Evolutionary conservation across 2,329 filamentous ascomycete genomes (phyloP), one percentile per base, ranked within the genome.

Genomic region (Penicillium sp.): DNA sequence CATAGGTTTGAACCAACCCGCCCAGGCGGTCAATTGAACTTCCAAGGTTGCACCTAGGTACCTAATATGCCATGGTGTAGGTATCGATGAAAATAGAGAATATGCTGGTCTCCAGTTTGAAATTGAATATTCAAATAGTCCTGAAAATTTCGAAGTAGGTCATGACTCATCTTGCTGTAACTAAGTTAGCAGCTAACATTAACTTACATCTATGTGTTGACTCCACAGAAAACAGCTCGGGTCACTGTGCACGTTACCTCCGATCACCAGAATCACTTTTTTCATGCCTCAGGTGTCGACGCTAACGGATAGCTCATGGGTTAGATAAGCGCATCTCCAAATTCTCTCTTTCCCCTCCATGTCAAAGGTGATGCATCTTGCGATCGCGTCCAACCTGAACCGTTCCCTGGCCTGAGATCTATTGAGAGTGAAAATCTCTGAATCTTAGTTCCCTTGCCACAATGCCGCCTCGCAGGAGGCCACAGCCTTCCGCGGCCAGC

Each of bases 401-500:
- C 44, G 46, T 48, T 50, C 51, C 46, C 53, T 57, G 54, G 54
- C 51, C 57, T 62, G 56, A 58, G 45, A 53, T 57, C 42, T 35
- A 21, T 37, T 50, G n/a, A 57, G 50, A 48, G 27, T 25, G 31
- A 10, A 33, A 49, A 11, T 53, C 23, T 47, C 25, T 35, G 55
- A 49, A 58, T 10, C 23, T 50, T 50, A 55, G 54, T 52, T 43
- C 25, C 31, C 44, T 56, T 59, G 56, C 50, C 46, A 62, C 54
- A 54, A 76, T 77, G 74, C 72, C 74, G 60, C 74, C 74, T 58
- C 72, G 72, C 60, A 72, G 65, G 65, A 72, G 69, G 67, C 66
- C 69, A 47, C 69, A 72, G 63, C 62, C 70, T 58, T 59, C 71
- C 54, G 65, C 67, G 53, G 65, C 67, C 39, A 62, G 65, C 42